phyloP scores from a whole-genome alignment of 306 rosid genomes.

The Fagus crenata region DNA sequence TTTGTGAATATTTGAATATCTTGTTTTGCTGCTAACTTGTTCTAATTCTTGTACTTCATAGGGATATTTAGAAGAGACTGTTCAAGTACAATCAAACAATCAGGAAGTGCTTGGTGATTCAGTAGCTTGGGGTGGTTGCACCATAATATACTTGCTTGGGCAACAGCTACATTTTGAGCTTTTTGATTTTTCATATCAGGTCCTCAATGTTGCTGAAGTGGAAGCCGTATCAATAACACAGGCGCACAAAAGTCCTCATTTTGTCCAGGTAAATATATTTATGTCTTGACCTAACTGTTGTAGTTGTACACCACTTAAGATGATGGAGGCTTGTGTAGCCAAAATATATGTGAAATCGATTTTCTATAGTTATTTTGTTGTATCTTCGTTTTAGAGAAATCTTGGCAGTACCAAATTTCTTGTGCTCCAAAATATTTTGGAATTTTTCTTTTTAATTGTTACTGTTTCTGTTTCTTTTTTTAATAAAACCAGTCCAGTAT shows the following conservation, averaged over 20 bases:
- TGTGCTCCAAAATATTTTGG: background rate
- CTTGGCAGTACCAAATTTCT: constrained; percentile 1
- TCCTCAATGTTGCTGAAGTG: constrained; percentile 92
- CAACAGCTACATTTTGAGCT: constrained; percentile 97
- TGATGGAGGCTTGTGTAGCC: background rate
- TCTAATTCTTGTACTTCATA: constrained; percentile 39
- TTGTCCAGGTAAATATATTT: constrained; percentile 57
- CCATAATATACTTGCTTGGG: constrained; percentile 91
- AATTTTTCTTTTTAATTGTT: background rate
- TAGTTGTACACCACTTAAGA: background rate
- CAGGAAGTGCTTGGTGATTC: constrained; percentile 90
- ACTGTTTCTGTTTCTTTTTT: background rate
- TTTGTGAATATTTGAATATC: constrained; percentile 20
- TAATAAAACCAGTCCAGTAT: background rate
- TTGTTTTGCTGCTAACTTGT: constrained; percentile 25
- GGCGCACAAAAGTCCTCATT: constrained; percentile 59
- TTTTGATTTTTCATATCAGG: constrained; percentile 96
- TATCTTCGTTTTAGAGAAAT: constrained; percentile 7
- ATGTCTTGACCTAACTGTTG: background rate
- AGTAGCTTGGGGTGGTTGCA: constrained; percentile 99
- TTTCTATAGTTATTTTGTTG: background rate
- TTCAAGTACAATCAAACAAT: constrained; percentile 59
- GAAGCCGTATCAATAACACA: constrained; percentile 63
- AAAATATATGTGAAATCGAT: background rate
- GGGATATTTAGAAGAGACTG: constrained; percentile 72